Base-by-base conservation (phyloP, 768 basidiomycete species). In the Chiua virens region DNA sequence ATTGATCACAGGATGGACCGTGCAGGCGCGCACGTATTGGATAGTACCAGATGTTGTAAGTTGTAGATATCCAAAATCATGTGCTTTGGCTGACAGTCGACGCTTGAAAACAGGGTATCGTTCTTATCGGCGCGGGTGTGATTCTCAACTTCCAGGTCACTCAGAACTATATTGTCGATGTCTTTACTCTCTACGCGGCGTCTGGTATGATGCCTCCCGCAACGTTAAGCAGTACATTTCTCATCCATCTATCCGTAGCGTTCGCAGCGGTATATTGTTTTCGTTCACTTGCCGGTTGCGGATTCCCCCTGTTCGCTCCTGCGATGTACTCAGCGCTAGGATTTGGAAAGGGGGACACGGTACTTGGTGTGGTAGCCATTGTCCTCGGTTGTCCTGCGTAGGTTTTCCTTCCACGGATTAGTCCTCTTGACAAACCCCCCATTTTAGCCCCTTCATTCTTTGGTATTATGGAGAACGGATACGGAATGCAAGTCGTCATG, bases 301-400 rank as follows among this genome's bases (percentile, higher is more conserved):
- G 77, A 1, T 89, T 92, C 62, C 89, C 89, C 3, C 69, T 91
- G n/a, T 91, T 91, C 57, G 86, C 83, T 4, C 82, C 85, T 18
- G 71, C 77, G 34, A 86, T 90, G 81, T 89, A 79, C 66, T 64
- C 71, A 1, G 70, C 72, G 14, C 71, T 90, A 1, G 89, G 87
- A 4, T 86, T 84, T 49, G 89, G 87, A 0, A 85, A 82, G 53
- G 86, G 85, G 8, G 68, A 82, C 54, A 85, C 87, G 0, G 73
- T 90, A 4, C 73, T 91, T 7, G 87, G 87, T 0, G 75, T 62
- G 9, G 55, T 78, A 2, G 73, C 83, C 2, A 79, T 89, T 47
- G 75, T 65, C 1, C 65, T 89, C 14, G 86, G 86, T 15, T 79
- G 81, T 53, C 86, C 86, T 8, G 71, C 77, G 59, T 71, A 50